A percentile compares a stretch with the other conserved stretches of the same genome.
phyloP scores from a whole-genome alignment of 176 grass and related monocot genomes.

The Eleusine coracana region DNA sequence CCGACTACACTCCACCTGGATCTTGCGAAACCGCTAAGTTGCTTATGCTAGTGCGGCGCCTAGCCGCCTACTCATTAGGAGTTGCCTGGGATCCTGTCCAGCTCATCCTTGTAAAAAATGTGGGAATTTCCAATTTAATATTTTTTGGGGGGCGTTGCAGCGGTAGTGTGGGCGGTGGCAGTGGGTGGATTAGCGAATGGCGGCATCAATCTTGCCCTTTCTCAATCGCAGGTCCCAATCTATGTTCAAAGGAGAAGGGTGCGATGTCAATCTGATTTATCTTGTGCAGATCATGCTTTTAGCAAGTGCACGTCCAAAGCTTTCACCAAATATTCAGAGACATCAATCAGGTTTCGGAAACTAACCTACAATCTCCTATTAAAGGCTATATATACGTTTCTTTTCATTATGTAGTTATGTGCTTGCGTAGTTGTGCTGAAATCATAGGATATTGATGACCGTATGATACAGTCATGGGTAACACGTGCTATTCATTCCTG shows the following conservation, averaged over 20 bases:
- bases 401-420: neutral
- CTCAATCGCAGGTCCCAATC: neutral
- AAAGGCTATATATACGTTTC: neutral
- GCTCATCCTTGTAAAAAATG: neutral
- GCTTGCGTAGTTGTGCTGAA: neutral
- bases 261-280: slow-evolving; percentile 16
- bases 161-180: slow-evolving; percentile 11
- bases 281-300: neutral
- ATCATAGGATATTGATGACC: neutral
- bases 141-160: neutral
- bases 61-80: slow-evolving; percentile 8
- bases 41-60: neutral
- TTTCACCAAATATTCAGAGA: neutral
- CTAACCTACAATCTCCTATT: neutral
- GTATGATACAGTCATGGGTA: neutral
- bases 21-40: neutral
- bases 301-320: neutral
- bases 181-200: slow-evolving; percentile 4
- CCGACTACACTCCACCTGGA: slow-evolving; percentile 2
- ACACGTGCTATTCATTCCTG: slow-evolving; percentile 23
- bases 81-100: neutral
- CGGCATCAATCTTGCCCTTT: neutral
- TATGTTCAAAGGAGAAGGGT: neutral
- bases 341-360: neutral
- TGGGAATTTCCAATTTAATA: neutral